Base-by-base conservation (phyloP, 352 stramenopile genomes). In the Pilasporangium apinafurcum region DNA sequence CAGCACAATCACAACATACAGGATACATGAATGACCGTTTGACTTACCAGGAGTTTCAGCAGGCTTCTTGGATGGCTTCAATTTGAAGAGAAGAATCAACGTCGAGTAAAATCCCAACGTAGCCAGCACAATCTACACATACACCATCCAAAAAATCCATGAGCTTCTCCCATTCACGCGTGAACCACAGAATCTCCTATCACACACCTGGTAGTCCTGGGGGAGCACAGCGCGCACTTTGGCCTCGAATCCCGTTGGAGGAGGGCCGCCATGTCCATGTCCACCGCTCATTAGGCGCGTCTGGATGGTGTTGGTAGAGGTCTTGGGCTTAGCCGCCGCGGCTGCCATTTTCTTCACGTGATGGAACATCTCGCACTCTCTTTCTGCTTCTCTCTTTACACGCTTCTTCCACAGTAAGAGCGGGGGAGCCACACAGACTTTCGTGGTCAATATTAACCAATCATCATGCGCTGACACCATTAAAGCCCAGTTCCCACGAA, bases 211-310 rank as follows among this genome's bases (percentile, higher is more conserved):
- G 69, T 93, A 86, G 64, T 93, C 77, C 51, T 93, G 43, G 29
- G 82, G 82, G 50, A 93, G 67, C 46, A 86, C 78, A 35, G 74
- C 68, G 71, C 82, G 82, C 56, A 93, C 80, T 60, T 88, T 86
- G 48, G 79, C 82, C 68, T 93, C 82, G 21, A 93, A 75, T 33
- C 79, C 82, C 51, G 68, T 90, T 36, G 50, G 70, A 32, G 72
- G 67, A 37, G 59, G 82, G 46, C 48, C 75, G 51, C 42, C 65
- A 54, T 83, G 66, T 26, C 65, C 75, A 53, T 85, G 72, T 48
- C 65, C 65, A 49, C 63, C 65, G 48, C 72, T 83, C 82, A 92
- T 91, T 43, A 85, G 53, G 45, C 79, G 79, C 38, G 67, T 67
- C 59, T 84, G 74, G 57, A 74, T 61, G 48, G 59, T 59, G 48